Percentiles rank a stretch among this genome's conserved stretches.
Evolutionary conservation across 1,284 basidiomycete species (phyloP).

Genomic region (Leccinum subrobustum): DNA sequence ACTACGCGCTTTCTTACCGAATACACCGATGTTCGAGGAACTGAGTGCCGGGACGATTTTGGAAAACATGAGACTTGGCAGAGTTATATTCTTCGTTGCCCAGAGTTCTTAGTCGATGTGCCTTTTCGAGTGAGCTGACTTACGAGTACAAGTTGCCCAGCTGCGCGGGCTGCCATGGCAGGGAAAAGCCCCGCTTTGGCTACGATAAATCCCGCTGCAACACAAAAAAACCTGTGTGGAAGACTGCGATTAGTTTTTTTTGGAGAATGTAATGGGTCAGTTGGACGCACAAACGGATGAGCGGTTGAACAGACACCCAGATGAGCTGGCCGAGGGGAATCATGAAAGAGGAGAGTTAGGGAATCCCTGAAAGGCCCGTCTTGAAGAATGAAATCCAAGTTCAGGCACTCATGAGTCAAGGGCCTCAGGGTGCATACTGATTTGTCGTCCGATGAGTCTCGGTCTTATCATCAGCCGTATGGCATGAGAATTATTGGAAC

Average conservation of each 20-base stretch:
- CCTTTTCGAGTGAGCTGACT: conserved; percentile 6
- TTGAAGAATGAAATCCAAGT: background rate
- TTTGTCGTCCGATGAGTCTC: background rate
- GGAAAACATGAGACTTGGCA: conserved; percentile 74
- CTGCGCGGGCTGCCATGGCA: conserved; percentile 53
- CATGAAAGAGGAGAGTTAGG: conserved; percentile 6
- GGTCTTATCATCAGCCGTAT: background rate
- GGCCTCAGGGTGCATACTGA: conserved; percentile 4
- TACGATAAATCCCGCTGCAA: conserved; percentile 52
- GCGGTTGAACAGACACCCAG: conserved; percentile 59
- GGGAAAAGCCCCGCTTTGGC: conserved; percentile 65
- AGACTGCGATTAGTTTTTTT: background rate
- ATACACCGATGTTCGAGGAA: conserved; percentile 56
- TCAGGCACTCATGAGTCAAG: conserved; percentile 2
- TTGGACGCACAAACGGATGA: conserved; percentile 53
- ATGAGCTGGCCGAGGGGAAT: conserved; percentile 43
- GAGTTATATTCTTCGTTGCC: conserved; percentile 54
- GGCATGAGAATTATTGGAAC: conserved; percentile 1
- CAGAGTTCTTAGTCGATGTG: background rate
- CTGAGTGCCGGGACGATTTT: conserved; percentile 77
- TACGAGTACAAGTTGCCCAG: conserved; percentile 59
- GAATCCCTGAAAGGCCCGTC: background rate
- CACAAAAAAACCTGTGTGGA: conserved; percentile 49
- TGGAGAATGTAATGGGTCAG: background rate
- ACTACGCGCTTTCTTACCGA: conserved; percentile 44